Conservation (phyloP, 495 filamentous ascomycete species). For the Aspergillus bridgeri region DNA sequence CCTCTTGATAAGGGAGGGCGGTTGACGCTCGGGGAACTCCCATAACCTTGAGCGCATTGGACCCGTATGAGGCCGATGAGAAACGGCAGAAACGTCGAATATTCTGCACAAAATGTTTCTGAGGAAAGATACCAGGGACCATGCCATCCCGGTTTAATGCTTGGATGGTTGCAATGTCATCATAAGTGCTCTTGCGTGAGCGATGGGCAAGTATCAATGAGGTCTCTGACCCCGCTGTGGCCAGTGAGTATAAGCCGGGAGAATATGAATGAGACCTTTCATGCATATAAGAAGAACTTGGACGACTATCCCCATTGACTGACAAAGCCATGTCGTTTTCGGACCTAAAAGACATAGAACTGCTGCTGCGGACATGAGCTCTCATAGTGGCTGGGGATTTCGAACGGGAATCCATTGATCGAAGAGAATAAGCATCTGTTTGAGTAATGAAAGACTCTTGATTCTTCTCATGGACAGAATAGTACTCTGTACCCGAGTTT, state of each 20-base stretch:
- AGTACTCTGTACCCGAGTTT: slow-evolving; percentile 43
- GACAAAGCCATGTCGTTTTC: slow-evolving; percentile 41
- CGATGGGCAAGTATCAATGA: slow-evolving; percentile 60
- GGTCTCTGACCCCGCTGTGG: slow-evolving; percentile 59
- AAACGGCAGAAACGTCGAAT: slow-evolving; percentile 74
- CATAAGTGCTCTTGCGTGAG: slow-evolving; percentile 51
- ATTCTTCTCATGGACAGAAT: slow-evolving; percentile 50
- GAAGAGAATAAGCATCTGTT: slow-evolving; percentile 58
- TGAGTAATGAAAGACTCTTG: slow-evolving; percentile 56
- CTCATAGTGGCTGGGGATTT: slow-evolving; percentile 45
- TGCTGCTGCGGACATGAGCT: slow-evolving; percentile 47
- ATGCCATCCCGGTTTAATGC: slow-evolving; percentile 53
- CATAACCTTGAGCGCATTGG: slow-evolving; percentile 66
- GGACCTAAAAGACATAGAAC: slow-evolving; percentile 44
- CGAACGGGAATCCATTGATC: slow-evolving; percentile 43
- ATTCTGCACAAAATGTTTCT: slow-evolving; percentile 64
- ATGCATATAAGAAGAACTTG: slow-evolving; percentile 31
- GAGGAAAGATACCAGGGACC: slow-evolving; percentile 63
- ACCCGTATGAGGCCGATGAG: slow-evolving; percentile 72
- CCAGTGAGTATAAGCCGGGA: slow-evolving; percentile 69
- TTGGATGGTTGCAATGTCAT: slow-evolving; percentile 52
- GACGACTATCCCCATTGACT: slow-evolving; percentile 27
- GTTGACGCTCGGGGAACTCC: slow-evolving; percentile 54
- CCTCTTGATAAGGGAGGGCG: slow-evolving; percentile 30
- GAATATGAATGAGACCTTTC: slow-evolving; percentile 34